Evolutionary conservation across 805 yeast species (phyloP).

Genomic region (Ogataea ganodermae): DNA sequence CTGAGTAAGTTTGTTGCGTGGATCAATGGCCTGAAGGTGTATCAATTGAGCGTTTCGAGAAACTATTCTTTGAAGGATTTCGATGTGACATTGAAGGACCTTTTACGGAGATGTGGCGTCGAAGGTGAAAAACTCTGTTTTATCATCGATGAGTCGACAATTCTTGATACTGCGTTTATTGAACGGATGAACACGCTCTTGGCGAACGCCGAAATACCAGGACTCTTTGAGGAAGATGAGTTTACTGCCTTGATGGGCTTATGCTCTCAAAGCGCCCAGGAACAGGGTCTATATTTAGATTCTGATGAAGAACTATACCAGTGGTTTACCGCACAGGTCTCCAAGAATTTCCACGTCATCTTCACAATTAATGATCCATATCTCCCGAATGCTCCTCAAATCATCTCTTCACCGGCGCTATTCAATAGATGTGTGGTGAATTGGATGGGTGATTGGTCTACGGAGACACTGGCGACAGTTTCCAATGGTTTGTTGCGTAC

Average conservation of each 20-base stretch:
- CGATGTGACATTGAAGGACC: constrained; percentile 58
- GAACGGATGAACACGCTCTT: constrained; percentile 92
- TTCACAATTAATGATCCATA: constrained; percentile 68
- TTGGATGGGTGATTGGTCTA: constrained; percentile 88
- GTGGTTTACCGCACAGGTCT: constrained; percentile 73
- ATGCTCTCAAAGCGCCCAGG: constrained; percentile 57
- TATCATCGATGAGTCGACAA: constrained; percentile 77
- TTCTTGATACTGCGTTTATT: constrained; percentile 73
- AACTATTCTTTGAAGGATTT: constrained; percentile 63
- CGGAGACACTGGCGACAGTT: constrained; percentile 49
- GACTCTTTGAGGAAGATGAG: constrained; percentile 79
- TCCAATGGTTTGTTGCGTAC: constrained; percentile 33
- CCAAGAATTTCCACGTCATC: constrained; percentile 76
- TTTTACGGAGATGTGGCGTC: constrained; percentile 52
- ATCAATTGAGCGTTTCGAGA: constrained; percentile 58
- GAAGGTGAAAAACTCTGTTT: constrained; percentile 67
- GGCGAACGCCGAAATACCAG: constrained; percentile 92
- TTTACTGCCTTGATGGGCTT: constrained; percentile 49
- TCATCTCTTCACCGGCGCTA: constrained; percentile 81
- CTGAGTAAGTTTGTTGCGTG: constrained; percentile 82
- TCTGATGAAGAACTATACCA: constrained; percentile 65
- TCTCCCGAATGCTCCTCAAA: constrained; percentile 38
- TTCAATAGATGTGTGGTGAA: constrained; percentile 86
- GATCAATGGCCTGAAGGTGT: constrained; percentile 75
- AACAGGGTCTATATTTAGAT: constrained; percentile 65